Base-by-base conservation (phyloP, 345 rosid species). In the Brassica napus region DNA sequence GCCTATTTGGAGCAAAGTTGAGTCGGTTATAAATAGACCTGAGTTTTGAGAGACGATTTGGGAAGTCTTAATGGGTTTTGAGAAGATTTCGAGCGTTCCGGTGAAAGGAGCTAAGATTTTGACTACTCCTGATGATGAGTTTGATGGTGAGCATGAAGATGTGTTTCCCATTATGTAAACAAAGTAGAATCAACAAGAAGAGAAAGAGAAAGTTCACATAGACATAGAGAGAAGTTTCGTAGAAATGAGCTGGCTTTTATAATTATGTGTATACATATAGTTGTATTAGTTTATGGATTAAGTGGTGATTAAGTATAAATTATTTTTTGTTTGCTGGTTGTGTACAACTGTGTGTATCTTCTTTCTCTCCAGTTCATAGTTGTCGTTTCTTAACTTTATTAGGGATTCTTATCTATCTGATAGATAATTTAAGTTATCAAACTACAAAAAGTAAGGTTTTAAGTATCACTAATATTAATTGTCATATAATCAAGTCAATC, bases 101-200 rank as follows among this genome's bases (percentile, higher is more conserved):
- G n/a, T 44, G 68, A 80, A 80, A 1, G 83, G 83, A 80, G 83
- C 31, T 23, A 80, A 80, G 68, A 80, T 70, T 75, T 71, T 80
- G 44, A 80, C 68, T 39, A 65, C 66, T 63, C 54, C 44, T 39
- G 75, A 74, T 11, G 83, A 69, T 69, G 83, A 68, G 58, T 23
- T 61, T 52, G 78, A 61, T 61, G 78, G 61, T 69, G 83, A 10
- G 54, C 76, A 75, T 64, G 83, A 80, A 69, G 83, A 75, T 80
- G 83, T 80, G 80, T 80, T 80, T 12, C 83, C 83, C 83, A 80
- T 80, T 75, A 28, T 74, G 30, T 60, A 74, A 68, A 9, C 42
- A 23, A 68, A 79, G 32, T 61, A 32, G 10, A 15, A 58, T 58
- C 12, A 58, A 23, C 68, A 78, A 65, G 15, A 0, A 78, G 71